A percentile compares a stretch with the other conserved stretches of the same genome.
These are phyloP conservation scores for Vitis cinerea DNA, from an alignment of 164 flowering plant genomes.

Conservation along the genomic window DNA sequence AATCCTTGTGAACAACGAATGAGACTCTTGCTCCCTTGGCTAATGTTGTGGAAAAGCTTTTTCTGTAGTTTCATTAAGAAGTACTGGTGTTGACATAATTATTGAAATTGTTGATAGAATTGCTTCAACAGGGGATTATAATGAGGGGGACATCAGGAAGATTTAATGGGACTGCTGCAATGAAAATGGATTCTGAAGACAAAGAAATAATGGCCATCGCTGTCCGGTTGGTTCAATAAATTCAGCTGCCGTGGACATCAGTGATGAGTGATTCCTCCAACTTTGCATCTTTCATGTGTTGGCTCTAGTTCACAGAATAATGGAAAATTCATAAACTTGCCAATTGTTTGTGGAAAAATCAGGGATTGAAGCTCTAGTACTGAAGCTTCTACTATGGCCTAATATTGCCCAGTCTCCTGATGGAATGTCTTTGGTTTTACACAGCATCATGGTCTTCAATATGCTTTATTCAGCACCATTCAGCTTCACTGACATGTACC, in stretches of 20 bases:
- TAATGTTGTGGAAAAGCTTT: too few relatives aligned
- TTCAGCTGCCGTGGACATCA: slow-evolving; percentile 50
- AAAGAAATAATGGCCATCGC: slow-evolving; percentile 35
- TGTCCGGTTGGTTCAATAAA: slow-evolving; percentile 15
- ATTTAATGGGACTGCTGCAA: slow-evolving; percentile 41
- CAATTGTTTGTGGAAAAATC: slow-evolving; percentile 93
- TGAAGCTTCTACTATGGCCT: slow-evolving; percentile 84
- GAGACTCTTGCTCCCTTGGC: too few relatives aligned
- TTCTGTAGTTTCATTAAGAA: too few relatives aligned
- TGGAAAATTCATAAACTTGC: slow-evolving; percentile 92
- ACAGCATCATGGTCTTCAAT: slow-evolving; percentile 93
- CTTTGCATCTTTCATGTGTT: slow-evolving; percentile 86
- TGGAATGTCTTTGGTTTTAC: slow-evolving; percentile 92
- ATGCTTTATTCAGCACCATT: slow-evolving; percentile 93
- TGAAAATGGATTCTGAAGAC: slow-evolving; percentile 83
- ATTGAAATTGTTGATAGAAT: too few relatives aligned
- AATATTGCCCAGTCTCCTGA: slow-evolving; percentile 90
- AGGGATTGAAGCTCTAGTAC: slow-evolving; percentile 74
- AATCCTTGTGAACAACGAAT: too few relatives aligned
- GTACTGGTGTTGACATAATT: too few relatives aligned
- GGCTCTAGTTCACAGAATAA: slow-evolving; percentile 88
- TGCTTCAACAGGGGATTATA: too few relatives aligned
- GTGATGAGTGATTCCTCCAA: slow-evolving; percentile 74
- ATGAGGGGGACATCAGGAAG: too few relatives aligned
- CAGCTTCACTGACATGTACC: slow-evolving; percentile 79